Evolutionary conservation across 192 early-diverging fungal genomes (phyloP).

Genomic region (Backusella mclennaniae): DNA sequence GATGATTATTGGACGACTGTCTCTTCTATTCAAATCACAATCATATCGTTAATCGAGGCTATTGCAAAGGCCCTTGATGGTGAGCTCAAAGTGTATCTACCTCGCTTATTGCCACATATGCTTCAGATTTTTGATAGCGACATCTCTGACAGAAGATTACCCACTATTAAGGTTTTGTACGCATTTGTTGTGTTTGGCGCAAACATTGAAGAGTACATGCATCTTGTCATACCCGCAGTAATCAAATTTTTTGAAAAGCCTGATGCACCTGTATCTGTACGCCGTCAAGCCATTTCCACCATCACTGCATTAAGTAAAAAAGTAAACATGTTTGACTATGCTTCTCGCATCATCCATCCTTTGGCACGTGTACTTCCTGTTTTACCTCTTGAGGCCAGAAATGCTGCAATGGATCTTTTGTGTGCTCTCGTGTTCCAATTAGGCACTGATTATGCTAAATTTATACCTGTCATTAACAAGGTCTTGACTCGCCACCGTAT

Average conservation of each 20-base stretch:
- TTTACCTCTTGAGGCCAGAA: slow-evolving; percentile 51
- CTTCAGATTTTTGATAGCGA: slow-evolving; percentile 86
- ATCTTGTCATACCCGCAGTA: slow-evolving; percentile 84
- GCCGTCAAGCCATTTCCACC: slow-evolving; percentile 65
- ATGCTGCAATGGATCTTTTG: slow-evolving; percentile 76
- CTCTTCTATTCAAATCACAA: slow-evolving; percentile 76
- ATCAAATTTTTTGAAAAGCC: slow-evolving; percentile 77
- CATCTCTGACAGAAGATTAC: slow-evolving; percentile 61
- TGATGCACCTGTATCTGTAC: slow-evolving; percentile 57
- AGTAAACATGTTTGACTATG: slow-evolving; percentile 81
- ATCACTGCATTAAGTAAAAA: slow-evolving; percentile 72
- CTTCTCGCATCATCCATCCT: slow-evolving; percentile 84
- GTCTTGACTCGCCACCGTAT: slow-evolving; percentile 64
- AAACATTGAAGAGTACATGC: slow-evolving; percentile 91
- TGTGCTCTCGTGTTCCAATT: slow-evolving; percentile 82
- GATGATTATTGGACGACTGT: slow-evolving; percentile 71
- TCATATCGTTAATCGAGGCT: slow-evolving; percentile 82
- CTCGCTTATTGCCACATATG: slow-evolving; percentile 77
- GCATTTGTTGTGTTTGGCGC: slow-evolving; percentile 80
- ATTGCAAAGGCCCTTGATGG: slow-evolving; percentile 83
- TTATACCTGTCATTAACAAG: slow-evolving; percentile 85
- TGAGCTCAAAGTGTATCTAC: slow-evolving; percentile 84
- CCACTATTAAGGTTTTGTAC: slow-evolving; percentile 68
- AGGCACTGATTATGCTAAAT: slow-evolving; percentile 81
- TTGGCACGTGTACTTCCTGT: slow-evolving; percentile 73